These are phyloP conservation scores for Salix arbutifolia DNA, from an alignment of 345 rosid species.

Conservation along the genomic window DNA sequence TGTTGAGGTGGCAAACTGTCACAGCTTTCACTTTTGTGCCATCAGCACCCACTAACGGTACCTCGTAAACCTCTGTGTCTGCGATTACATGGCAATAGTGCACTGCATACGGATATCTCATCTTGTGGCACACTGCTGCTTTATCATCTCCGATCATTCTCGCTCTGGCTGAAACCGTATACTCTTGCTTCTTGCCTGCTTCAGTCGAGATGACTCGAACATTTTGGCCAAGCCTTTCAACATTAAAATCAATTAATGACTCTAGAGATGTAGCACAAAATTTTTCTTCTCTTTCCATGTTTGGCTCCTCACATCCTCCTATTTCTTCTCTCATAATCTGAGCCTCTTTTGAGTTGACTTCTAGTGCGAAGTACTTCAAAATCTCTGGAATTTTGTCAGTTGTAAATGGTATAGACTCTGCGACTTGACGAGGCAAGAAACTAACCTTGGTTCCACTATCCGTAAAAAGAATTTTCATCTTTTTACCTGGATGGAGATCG, in stretches of 20 bases:
- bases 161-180: not conserved
- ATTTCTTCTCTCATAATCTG: not conserved
- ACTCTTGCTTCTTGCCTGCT: not conserved
- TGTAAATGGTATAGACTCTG: slow-evolving; percentile 1
- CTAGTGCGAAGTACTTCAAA: not conserved
- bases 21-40: too few relatives aligned
- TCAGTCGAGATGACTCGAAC: not conserved
- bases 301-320: not conserved
- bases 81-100: not conserved
- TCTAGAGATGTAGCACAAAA: not conserved
- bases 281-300: not conserved
- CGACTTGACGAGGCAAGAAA: not conserved
- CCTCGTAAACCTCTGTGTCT: not conserved
- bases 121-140: not conserved
- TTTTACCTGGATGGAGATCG: not conserved
- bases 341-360: not conserved
- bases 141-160: not conserved
- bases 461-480: not conserved
- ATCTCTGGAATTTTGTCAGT: not conserved
- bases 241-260: not conserved
- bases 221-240: not conserved
- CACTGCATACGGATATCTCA: slow-evolving; percentile 7
- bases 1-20: not conserved
- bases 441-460: not conserved
- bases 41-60: not conserved